Conservation (phyloP, 1,284 basidiomycete species). For the Rhodotorula sp. region DNA sequence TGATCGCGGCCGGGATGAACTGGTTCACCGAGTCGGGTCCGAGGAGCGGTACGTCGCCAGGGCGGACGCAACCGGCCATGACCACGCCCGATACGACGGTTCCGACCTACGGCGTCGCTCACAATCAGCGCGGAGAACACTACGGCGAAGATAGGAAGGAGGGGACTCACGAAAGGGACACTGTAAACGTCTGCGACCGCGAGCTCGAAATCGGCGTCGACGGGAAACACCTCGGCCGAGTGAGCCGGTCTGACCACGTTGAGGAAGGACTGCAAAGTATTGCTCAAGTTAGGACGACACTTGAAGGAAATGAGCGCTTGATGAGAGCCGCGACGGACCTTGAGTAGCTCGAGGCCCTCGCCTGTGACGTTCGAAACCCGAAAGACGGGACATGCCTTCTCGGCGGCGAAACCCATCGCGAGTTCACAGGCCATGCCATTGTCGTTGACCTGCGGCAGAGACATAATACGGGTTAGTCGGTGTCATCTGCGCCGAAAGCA, state of each 20-base stretch:
- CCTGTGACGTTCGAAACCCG: slow-evolving; percentile 94
- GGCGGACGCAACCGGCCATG: slow-evolving; percentile 10
- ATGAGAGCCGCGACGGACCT: slow-evolving; percentile 9
- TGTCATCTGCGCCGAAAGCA: neutral
- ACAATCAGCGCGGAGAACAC: neutral
- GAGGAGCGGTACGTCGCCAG: slow-evolving; percentile 68
- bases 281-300: neutral
- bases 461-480: neutral
- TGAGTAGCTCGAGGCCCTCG: slow-evolving; percentile 47
- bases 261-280: slow-evolving; percentile 43
- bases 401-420: slow-evolving; percentile 65
- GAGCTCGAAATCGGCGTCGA: slow-evolving; percentile 62
- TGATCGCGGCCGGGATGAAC: slow-evolving; percentile 75
- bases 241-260: slow-evolving; percentile 44
- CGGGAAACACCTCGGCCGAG: slow-evolving; percentile 39
- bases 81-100: slow-evolving; percentile 50
- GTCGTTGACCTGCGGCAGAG: slow-evolving; percentile 43
- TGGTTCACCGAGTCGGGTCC: slow-evolving; percentile 93
- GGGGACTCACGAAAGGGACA: slow-evolving; percentile 75
- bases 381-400: slow-evolving; percentile 64
- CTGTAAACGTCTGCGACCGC: slow-evolving; percentile 63
- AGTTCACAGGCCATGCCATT: slow-evolving; percentile 69
- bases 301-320: no score
- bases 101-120: slow-evolving; percentile 59
- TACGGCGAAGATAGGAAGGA: neutral